Percentiles rank a stretch among this genome's conserved stretches.
phyloP scores from a whole-genome alignment of 768 basidiomycete genomes.

The Hemileccinum rubropunctum region DNA sequence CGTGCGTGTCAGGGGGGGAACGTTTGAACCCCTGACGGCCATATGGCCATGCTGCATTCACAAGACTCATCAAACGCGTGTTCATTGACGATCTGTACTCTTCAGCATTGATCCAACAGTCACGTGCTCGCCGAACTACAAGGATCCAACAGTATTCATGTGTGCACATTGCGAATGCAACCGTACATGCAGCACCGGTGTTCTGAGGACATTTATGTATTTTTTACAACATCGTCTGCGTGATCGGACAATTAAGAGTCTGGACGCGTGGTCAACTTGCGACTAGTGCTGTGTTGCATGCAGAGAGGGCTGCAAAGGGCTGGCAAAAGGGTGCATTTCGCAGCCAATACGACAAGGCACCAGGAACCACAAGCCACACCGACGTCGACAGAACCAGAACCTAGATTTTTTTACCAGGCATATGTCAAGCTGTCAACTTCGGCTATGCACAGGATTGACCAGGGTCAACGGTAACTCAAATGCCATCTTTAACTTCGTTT shows the following conservation, averaged over 20 bases:
- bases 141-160: conserved; percentile 6
- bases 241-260: neutral
- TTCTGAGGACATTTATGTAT: neutral
- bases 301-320: conserved; percentile 3
- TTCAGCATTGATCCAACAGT: conserved; percentile 2
- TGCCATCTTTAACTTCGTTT: neutral
- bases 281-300: conserved; percentile 1
- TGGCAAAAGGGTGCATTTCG: conserved; percentile 6
- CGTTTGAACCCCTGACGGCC: conserved; percentile 16
- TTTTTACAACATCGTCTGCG: neutral
- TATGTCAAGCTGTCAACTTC: no score
- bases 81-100: conserved; percentile 8
- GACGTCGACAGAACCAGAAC: no score
- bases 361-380: conserved; percentile 14
- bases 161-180: neutral
- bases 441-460: no score
- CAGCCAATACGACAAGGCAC: conserved; percentile 21
- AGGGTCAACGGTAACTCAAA: neutral
- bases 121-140: neutral
- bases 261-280: conserved; percentile 13
- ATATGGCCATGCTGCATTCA: conserved; percentile 21
- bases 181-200: neutral
- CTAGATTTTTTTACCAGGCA: neutral
- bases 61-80: conserved; percentile 21
- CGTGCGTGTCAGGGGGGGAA: conserved; percentile 9